phyloP scores from a whole-genome alignment of 345 rosid genomes.

The Pugionium cornutum region DNA sequence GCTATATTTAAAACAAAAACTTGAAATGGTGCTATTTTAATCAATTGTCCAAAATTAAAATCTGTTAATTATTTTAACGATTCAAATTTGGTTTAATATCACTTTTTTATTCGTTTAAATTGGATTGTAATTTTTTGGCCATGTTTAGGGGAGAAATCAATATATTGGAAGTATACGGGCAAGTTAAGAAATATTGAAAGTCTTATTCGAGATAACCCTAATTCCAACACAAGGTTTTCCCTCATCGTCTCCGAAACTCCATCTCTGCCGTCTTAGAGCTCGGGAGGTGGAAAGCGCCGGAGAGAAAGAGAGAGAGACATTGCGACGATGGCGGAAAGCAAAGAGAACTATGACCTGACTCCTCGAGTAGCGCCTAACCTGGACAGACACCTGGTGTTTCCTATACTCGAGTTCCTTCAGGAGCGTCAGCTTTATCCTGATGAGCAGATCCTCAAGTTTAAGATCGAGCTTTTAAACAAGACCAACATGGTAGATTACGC shows the following conservation, averaged over 20 bases:
- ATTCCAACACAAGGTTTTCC: not conserved
- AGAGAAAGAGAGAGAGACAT: slow-evolving; percentile 16
- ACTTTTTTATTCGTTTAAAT: too few species aligned
- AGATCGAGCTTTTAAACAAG: slow-evolving; percentile 82
- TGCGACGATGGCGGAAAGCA: slow-evolving; percentile 26
- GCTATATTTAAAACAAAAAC: too few species aligned
- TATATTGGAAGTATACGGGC: not conserved
- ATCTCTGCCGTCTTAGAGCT: slow-evolving; percentile 36
- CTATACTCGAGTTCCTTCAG: slow-evolving; percentile 87
- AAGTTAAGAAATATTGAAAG: slow-evolving; percentile 18
- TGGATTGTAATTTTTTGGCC: too few species aligned
- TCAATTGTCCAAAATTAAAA: too few species aligned
- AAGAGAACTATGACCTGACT: slow-evolving; percentile 70
- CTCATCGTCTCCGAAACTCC: slow-evolving; percentile 19
- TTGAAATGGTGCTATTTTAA: too few species aligned
- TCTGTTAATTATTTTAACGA: too few species aligned
- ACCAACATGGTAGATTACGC: slow-evolving; percentile 99
- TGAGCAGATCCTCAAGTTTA: slow-evolving; percentile 84
- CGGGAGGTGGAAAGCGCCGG: slow-evolving; percentile 9
- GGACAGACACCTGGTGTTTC: slow-evolving; percentile 89
- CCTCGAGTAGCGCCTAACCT: slow-evolving; percentile 66
- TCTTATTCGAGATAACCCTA: slow-evolving; percentile 32
- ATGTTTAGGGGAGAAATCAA: too few species aligned
- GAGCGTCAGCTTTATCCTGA: slow-evolving; percentile 77
- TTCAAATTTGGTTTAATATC: too few species aligned